These are phyloP conservation scores for Magnolia sinica DNA, from an alignment of 164 flowering plant species.

Conservation along the genomic window DNA sequence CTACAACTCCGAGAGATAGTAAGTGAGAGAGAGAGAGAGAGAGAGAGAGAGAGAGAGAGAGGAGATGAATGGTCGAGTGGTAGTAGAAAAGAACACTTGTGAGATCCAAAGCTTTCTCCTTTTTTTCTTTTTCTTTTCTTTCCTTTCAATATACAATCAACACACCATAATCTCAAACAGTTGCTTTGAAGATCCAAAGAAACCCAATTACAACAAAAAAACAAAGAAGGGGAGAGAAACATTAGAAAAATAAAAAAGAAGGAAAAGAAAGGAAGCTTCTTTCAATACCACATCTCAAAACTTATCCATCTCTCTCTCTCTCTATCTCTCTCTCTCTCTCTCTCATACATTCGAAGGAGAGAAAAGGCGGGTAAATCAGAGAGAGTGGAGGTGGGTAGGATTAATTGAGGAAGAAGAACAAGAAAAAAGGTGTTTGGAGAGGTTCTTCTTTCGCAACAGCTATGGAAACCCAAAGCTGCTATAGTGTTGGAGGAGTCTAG, in stretches of 20 bases:
- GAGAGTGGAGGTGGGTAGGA: constrained; percentile 1
- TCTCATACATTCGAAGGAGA: neutral
- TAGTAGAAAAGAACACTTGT: neutral
- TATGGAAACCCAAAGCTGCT: constrained; percentile 14
- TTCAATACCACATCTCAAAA: constrained; percentile 7
- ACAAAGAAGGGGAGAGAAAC: neutral
- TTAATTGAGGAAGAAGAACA: constrained; percentile 1
- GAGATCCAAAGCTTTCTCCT: constrained; percentile 10
- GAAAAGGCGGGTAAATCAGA: neutral
- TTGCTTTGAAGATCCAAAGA: constrained; percentile 7
- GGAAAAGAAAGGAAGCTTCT: neutral
- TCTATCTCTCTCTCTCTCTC: neutral
- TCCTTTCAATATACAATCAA: constrained; percentile 3
- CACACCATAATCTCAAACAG: constrained; percentile 6
- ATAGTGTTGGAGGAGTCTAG: constrained; percentile 88
- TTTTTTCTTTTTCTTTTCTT: neutral
- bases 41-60: neutral
- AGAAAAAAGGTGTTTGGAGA: constrained; percentile 1
- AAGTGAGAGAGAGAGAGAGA: neutral
- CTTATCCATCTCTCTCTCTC: neutral
- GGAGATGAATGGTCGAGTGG: neutral
- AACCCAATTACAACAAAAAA: neutral
- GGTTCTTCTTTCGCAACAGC: neutral
- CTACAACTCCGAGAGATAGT: neutral
- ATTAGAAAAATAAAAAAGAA: constrained; percentile 1